A percentile compares a stretch with the other conserved stretches of the same genome.
phyloP scores from a whole-genome alignment of 305 asterid species.

The Ilex paraguariensis region DNA sequence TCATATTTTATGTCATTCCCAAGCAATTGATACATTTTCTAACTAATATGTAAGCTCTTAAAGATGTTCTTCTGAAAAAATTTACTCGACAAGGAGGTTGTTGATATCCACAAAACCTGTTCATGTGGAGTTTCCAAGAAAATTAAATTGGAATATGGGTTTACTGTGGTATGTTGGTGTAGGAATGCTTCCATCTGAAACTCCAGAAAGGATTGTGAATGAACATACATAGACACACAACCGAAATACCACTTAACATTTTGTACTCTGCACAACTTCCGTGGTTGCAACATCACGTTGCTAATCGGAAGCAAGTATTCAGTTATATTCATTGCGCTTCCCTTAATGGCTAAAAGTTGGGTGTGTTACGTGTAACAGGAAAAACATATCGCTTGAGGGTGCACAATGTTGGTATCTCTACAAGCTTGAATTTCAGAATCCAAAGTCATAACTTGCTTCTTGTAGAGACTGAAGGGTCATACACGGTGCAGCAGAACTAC shows the following conservation, averaged over 20 bases:
- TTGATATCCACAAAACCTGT: not conserved
- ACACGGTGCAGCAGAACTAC: conserved; percentile 87
- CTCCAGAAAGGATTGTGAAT: not conserved
- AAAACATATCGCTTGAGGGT: conserved; percentile 85
- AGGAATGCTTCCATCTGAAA: not conserved
- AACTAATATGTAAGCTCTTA: not conserved
- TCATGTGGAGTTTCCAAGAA: too few species aligned
- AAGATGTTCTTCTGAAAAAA: not conserved
- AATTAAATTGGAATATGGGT: not conserved
- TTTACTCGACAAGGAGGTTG: not conserved
- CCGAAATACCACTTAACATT: not conserved
- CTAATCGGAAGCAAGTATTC: not conserved
- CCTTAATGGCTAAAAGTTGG: conserved; percentile 4
- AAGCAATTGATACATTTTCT: too few species aligned
- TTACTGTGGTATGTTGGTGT: not conserved
- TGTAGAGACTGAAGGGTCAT: conserved; percentile 92
- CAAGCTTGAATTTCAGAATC: conserved; percentile 92
- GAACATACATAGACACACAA: not conserved
- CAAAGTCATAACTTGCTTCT: conserved; percentile 83
- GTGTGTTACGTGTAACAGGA: conserved; percentile 46
- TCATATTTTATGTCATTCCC: too few species aligned
- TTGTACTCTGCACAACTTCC: too few species aligned
- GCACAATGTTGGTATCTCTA: conserved; percentile 80
- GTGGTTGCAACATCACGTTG: too few species aligned
- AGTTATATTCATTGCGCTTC: conserved; percentile 1